Evolutionary conservation across 441 rosid genomes (phyloP).

Genomic region (Erodium moschatum): DNA sequence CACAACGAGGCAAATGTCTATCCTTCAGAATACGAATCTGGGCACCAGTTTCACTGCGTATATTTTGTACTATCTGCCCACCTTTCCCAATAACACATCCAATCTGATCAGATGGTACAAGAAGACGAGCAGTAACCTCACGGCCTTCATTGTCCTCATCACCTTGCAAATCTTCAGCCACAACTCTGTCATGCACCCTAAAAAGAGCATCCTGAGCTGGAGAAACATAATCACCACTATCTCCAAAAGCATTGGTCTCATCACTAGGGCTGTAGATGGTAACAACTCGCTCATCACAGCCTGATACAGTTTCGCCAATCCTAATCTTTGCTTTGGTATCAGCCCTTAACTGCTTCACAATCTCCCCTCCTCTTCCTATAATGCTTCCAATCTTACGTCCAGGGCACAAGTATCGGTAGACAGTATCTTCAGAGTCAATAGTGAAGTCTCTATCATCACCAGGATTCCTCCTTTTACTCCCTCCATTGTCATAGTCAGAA

Average conservation of each 20-base stretch:
- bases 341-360: slow-evolving; percentile 71
- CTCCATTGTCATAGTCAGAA: slow-evolving; percentile 60
- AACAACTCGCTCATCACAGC: slow-evolving; percentile 85
- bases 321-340: slow-evolving; percentile 83
- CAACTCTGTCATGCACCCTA: slow-evolving; percentile 71
- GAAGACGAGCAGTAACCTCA: slow-evolving; percentile 68
- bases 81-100: slow-evolving; percentile 96
- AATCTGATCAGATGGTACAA: slow-evolving; percentile 96
- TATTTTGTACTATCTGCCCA: slow-evolving; percentile 78
- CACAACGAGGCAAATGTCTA: slow-evolving; percentile 77
- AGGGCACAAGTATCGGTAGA: slow-evolving; percentile 77
- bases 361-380: slow-evolving; percentile 91
- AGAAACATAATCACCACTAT: slow-evolving; percentile 42
- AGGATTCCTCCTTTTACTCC: slow-evolving; percentile 57
- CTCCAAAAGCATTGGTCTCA: slow-evolving; percentile 66
- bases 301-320: slow-evolving; percentile 69
- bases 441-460: slow-evolving; percentile 63
- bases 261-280: slow-evolving; percentile 81
- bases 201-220: slow-evolving; percentile 95
- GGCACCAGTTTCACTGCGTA: slow-evolving; percentile 83
- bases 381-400: slow-evolving; percentile 81
- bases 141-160: slow-evolving; percentile 55
- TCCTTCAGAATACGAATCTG: slow-evolving; percentile 90
- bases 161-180: slow-evolving; percentile 52
- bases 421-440: slow-evolving; percentile 61